Conservation (phyloP, 2,329 filamentous ascomycete genomes). For the Diaporthe capsici region DNA sequence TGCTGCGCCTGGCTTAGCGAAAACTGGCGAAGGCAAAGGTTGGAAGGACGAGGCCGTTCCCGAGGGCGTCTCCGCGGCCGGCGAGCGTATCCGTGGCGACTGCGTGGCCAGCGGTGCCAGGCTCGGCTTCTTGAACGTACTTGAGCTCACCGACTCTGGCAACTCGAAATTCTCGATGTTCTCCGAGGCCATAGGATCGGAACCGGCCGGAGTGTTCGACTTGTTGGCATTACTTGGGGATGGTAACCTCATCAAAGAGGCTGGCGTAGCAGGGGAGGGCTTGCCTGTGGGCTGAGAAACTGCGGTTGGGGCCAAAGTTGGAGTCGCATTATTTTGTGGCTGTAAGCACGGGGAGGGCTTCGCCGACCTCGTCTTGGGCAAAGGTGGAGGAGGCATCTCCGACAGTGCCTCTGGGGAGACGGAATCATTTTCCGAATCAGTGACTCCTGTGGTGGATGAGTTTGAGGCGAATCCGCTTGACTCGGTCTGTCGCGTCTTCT, state of each 20-base stretch:
- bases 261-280: constrained; percentile 82
- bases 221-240: constrained; percentile 65
- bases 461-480: constrained; percentile 48
- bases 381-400: constrained; percentile 77
- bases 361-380: constrained; percentile 75
- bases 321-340: constrained; percentile 61
- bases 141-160: constrained; percentile 77
- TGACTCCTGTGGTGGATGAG: constrained; percentile 59
- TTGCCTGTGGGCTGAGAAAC: constrained; percentile 53
- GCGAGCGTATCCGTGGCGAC: constrained; percentile 57
- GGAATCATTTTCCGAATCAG: constrained; percentile 74
- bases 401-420: constrained; percentile 74
- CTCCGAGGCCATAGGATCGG: constrained; percentile 62
- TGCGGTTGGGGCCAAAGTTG: constrained; percentile 38
- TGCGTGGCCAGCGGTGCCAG: constrained; percentile 62
- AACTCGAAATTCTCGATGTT: constrained; percentile 74
- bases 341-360: constrained; percentile 77
- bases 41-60: constrained; percentile 67
- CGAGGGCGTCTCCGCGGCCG: constrained; percentile 54
- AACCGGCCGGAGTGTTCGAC: constrained; percentile 53
- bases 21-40: constrained; percentile 63
- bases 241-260: constrained; percentile 86
- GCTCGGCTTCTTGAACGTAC: constrained; percentile 59
- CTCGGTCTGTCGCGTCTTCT: constrained; percentile 52
- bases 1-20: constrained; percentile 57